Base-by-base conservation (phyloP, 768 basidiomycete genomes). In the Lactifluus piperatus region DNA sequence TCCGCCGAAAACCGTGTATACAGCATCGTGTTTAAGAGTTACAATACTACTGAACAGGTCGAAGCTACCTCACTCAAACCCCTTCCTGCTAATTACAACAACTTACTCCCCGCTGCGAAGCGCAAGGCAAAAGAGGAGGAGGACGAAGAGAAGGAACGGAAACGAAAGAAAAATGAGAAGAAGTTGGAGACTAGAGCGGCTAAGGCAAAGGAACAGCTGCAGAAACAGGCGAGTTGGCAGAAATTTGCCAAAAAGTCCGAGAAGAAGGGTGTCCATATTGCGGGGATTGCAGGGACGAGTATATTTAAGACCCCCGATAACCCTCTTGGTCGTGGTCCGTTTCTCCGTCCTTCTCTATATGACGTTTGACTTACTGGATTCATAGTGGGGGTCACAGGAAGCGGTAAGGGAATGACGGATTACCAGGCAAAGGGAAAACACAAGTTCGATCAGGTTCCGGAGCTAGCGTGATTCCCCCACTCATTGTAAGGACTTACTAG, bases 151-250 rank as follows among this genome's bases (percentile, higher is more conserved):
- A 79, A 83, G 71, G 92, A 93, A 65, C 75, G 73, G 71, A 94
- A 92, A 81, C 90, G 91, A 80, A 93, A 93, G 77, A 92, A 91
- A 77, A 94, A 92, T 68, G 92, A 94, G 77, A 93, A 93, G 77
- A 94, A 94, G 72, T 64, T 91, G 43, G 92, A 94, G 75, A 80
- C 75, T 18, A 83, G 80, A 67, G 91, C 90, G 36, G 80, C 83
- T 9, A 94, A 94, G 73, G 88, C 91, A 10, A 91, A 92, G 71
- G 92, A 94, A 69, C 92, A 94, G 74, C 77, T 74, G 32, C 77
- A 76, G 62, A 91, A 92, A 73, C 91, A 94, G 74, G 82, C 81
- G 58, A 84, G 84, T 46, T 95, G 92, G 92, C 91, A 94, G 75
- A 91, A 91, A 75, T 95, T 95, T 75, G 85, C 92, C 22, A 95